Evolutionary conservation across 129 eudicot species (phyloP).

Genomic region (Pittosporum tobira): DNA sequence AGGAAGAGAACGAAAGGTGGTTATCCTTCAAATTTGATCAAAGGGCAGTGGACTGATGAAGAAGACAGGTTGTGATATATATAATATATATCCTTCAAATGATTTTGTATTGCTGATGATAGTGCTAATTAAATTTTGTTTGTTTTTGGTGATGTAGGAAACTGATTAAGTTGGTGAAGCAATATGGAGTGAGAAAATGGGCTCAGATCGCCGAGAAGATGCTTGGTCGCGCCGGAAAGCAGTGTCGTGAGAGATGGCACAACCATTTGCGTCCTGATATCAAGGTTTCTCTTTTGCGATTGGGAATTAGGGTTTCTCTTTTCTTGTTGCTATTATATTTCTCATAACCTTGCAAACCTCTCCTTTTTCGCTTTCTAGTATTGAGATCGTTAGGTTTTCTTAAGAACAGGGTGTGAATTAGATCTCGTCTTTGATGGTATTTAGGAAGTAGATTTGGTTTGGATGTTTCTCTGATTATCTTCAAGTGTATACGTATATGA

Average conservation of each 20-base stretch:
- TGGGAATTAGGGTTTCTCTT: neutral
- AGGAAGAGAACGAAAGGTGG: constrained; percentile 24
- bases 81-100: neutral
- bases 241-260: constrained; percentile 74
- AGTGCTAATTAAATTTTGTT: neutral
- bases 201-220: constrained; percentile 44
- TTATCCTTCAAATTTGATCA: constrained; percentile 27
- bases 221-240: constrained; percentile 63
- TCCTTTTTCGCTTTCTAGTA: neutral
- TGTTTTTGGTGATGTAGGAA: constrained; percentile 28
- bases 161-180: constrained; percentile 36
- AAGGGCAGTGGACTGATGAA: constrained; percentile 71
- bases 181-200: constrained; percentile 58
- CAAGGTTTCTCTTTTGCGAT: constrained; percentile 24
- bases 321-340: neutral
- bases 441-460: neutral
- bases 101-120: neutral
- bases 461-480: neutral
- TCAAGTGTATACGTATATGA: no score
- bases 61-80: constrained; percentile 50
- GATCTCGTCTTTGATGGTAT: neutral
- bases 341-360: neutral
- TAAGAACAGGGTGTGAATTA: neutral
- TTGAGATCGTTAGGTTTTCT: neutral
- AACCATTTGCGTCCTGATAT: constrained; percentile 79